A percentile compares a stretch with the other conserved stretches of the same genome.
Evolutionary conservation across 208 protist species (phyloP).

Genomic region (Crithidia expoeki): DNA sequence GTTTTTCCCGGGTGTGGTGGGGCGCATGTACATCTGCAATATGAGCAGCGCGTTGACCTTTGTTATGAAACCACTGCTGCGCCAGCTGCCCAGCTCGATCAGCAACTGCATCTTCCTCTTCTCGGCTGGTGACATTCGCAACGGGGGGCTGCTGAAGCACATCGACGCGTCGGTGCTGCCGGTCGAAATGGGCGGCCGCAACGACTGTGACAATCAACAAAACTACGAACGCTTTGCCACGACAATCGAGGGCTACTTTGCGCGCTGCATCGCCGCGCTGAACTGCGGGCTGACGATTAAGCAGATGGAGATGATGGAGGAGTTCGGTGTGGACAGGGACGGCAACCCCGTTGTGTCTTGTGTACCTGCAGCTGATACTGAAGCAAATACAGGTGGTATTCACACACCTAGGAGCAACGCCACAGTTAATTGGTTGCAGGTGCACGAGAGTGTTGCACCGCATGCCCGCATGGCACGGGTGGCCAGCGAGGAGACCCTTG

Average conservation of each 20-base stretch:
- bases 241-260: constrained; percentile 63
- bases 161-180: constrained; percentile 71
- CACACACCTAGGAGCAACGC: background rate
- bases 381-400: too few relatives aligned
- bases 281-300: constrained; percentile 47
- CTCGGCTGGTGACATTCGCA: constrained; percentile 47
- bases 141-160: constrained; percentile 58
- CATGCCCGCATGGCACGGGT: background rate
- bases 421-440: background rate
- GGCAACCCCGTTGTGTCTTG: constrained; percentile 28
- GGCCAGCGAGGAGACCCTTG: constrained; percentile 32
- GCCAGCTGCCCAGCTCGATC: constrained; percentile 55
- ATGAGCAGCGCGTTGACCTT: constrained; percentile 66
- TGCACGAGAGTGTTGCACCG: background rate
- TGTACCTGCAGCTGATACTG: background rate
- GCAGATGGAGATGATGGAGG: constrained; percentile 73
- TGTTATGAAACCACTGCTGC: constrained; percentile 74
- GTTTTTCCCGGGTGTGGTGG: constrained; percentile 70
- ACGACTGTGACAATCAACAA: constrained; percentile 62
- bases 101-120: constrained; percentile 75
- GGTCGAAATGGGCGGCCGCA: constrained; percentile 65
- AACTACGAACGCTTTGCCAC: constrained; percentile 60
- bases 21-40: constrained; percentile 72
- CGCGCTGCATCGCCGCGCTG: constrained; percentile 42
- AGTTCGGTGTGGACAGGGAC: constrained; percentile 50